Conservation (phyloP, 768 basidiomycete genomes). For the Pholiota microspora region DNA sequence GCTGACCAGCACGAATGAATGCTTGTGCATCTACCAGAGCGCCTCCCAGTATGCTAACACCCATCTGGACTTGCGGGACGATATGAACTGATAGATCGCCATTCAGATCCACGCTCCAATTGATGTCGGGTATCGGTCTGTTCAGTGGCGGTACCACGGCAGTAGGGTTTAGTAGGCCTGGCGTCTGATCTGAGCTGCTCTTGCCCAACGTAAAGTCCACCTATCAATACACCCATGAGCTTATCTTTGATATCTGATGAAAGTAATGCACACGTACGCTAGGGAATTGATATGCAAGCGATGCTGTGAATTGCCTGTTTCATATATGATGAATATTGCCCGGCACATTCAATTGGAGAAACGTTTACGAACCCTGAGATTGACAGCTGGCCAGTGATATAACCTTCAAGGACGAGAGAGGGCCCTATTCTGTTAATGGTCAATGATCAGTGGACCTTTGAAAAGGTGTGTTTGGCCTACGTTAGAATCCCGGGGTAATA, state of each 20-base stretch:
- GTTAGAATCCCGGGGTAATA: conserved; percentile 3
- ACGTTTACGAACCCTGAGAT: not conserved
- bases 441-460: not conserved
- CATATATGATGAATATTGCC: too few relatives aligned
- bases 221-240: not conserved
- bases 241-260: not conserved
- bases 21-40: conserved; percentile 22
- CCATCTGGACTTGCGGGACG: conserved; percentile 22
- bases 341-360: not conserved
- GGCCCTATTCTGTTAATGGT: not conserved
- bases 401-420: conserved; percentile 4
- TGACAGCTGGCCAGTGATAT: not conserved
- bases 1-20: conserved; percentile 12
- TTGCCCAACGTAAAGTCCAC: not conserved
- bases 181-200: conserved; percentile 4
- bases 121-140: not conserved
- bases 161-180: not conserved
- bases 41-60: conserved; percentile 22
- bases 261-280: not conserved
- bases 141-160: not conserved
- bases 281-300: conserved; percentile 1
- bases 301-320: not conserved
- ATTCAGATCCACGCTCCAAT: conserved; percentile 21
- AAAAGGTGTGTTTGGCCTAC: not conserved
- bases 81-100: conserved; percentile 22